Evolutionary conservation across 2,329 filamentous ascomycete species (phyloP).

Genomic region (Anthostomella pinea): DNA sequence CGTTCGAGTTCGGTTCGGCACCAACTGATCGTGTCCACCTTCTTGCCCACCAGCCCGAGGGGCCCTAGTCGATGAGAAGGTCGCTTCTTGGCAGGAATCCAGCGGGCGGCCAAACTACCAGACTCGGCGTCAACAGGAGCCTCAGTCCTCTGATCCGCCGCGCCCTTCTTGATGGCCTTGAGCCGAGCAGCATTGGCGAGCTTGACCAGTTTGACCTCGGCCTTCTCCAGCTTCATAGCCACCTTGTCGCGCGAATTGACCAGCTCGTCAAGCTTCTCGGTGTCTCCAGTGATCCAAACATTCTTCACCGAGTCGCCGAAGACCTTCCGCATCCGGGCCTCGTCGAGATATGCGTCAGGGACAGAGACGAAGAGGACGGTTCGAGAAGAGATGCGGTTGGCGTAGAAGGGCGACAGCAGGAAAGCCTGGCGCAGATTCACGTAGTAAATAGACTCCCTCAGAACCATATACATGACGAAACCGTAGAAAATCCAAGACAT

Average conservation of each 20-base stretch:
- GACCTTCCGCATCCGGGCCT: slow-evolving; percentile 72
- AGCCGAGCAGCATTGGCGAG: slow-evolving; percentile 69
- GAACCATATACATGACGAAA: slow-evolving; percentile 85
- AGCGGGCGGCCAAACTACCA: slow-evolving; percentile 69
- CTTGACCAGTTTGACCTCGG: slow-evolving; percentile 82
- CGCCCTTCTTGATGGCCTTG: slow-evolving; percentile 63
- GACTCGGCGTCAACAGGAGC: slow-evolving; percentile 62
- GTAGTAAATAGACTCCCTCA: slow-evolving; percentile 85
- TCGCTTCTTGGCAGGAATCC: slow-evolving; percentile 69
- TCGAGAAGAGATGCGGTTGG: slow-evolving; percentile 81
- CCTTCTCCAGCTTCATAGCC: slow-evolving; percentile 78
- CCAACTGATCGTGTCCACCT: slow-evolving; percentile 94
- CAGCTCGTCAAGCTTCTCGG: slow-evolving; percentile 72
- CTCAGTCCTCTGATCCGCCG: slow-evolving; percentile 39
- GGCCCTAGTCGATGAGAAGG: slow-evolving; percentile 72
- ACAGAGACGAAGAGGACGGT: slow-evolving; percentile 89
- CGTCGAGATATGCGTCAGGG: slow-evolving; percentile 72
- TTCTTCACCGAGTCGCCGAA: slow-evolving; percentile 80
- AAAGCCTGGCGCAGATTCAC: slow-evolving; percentile 93
- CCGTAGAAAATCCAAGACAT: slow-evolving; percentile 79
- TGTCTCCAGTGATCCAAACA: slow-evolving; percentile 80
- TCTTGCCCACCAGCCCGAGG: slow-evolving; percentile 71
- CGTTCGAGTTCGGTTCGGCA: slow-evolving; percentile 73
- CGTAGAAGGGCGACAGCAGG: slow-evolving; percentile 78
- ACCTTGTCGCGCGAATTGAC: slow-evolving; percentile 79